Evolutionary conservation across 23 red algal species (phyloP), one percentile per base, ranked within the genome.

Genomic region (Chondrus crispus): DNA sequence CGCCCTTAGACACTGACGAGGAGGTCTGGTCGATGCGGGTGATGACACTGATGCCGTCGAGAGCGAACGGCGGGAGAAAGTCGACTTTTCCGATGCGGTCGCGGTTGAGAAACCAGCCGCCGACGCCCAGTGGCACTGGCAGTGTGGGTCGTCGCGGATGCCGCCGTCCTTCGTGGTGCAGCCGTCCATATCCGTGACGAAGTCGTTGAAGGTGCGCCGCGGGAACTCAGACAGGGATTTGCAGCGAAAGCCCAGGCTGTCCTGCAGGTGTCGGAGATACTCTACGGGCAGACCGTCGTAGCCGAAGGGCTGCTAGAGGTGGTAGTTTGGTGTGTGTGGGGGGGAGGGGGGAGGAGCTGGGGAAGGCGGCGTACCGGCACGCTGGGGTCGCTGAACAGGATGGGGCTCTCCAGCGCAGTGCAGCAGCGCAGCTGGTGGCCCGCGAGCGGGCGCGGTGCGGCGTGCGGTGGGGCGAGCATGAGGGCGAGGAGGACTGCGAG

Each of bases 121-220:
- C 44, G 5, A 55, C 74, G 43, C 84, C 84, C 37, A 88, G 84
- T 88, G 63, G 84, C 84, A 88, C 41, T 48, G 29, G 84, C 84
- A 88, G 6, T 30, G 14, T 30, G 62, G 54, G 46, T 62, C 26
- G 39, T 88, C 38, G 71, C 4, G 44, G 19, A 46, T 46, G 28
- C 44, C n/a, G 28, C 44, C 71, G 39, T 76, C 71, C 3, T 45
- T 53, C n/a, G 71, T 42, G 71, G 39, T 76, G 71, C 71, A 76
- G 11, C 71, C 30, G 28, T 76, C 37, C 71, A 76, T 76, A 38
- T 48, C 4, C 7, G 11, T 26, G 28, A 76, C 39, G 39, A 76
- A 76, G 11, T 76, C 71, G 44, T 4, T 46, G 19, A 37, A 37
- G 39, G 26, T 64, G 16, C 19, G 30, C 7, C 43, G 7, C 28